Evolutionary conservation across 2,329 filamentous ascomycete species (phyloP), one percentile per base, ranked within the genome.

Genomic region (Boeremia lycopersici): DNA sequence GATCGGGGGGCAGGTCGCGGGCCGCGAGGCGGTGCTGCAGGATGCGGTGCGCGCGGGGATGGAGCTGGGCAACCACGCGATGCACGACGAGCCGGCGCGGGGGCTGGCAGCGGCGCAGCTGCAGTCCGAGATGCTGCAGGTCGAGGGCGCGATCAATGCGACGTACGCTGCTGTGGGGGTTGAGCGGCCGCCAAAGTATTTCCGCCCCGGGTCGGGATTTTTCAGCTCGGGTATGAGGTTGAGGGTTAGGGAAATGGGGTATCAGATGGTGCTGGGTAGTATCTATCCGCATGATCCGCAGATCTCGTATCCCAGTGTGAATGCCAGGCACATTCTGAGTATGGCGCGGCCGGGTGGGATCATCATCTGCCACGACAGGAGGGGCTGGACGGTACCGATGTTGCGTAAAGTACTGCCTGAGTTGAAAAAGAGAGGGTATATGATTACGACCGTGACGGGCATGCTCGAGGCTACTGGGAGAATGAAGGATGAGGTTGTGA

Each of bases 251-350:
- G 79, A 76, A 46, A 70, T 91, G 57, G 87, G 86, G 4, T 93
- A 91, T 74, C 80, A 82, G 44, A 80, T 95, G 46, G 88, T 92
- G n/a, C 77, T 96, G 34, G 92, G 92, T 2, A 87, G 86, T 73
- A 87, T 96, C 35, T 96, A 96, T 75, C 92, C 92, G 5, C 91
- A 96, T 77, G 92, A 96, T 76, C 87, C 92, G n/a, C 91, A 96
- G 79, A 88, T 96, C 53, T 79, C 80, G 9, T 87, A 84, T 67
- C 82, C 85, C 62, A 77, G 79, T 60, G 63, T 92, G 47, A 96
- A 96, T 75, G 88, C 90, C 7, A 81, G 79, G 61, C 91, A 96
- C 77, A 84, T 96, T 4, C 74, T 96, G 63, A 91, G 89, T 76
- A 91, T 92, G 88, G 79, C 89, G 31, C 79, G 84, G 41, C 87